These are phyloP conservation scores for Pigoraptor vietnamica DNA, from an alignment of 78 protist genomes.

Conservation along the genomic window DNA sequence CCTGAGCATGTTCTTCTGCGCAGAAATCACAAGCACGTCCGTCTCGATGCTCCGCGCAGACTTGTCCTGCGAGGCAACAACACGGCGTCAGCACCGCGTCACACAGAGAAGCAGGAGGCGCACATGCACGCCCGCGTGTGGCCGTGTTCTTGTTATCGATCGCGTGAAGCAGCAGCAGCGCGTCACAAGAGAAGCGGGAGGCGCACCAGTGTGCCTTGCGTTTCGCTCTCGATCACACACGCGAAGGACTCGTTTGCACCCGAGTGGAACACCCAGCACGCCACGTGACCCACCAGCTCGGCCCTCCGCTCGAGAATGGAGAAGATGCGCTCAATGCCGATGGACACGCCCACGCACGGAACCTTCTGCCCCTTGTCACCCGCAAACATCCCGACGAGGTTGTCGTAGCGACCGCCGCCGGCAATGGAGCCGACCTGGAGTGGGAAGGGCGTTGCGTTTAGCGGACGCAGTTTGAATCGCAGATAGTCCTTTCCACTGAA, in stretches of 20 bases:
- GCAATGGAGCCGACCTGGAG: conserved; percentile 75
- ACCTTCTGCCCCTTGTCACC: conserved; percentile 27
- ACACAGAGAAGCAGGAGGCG: neutral
- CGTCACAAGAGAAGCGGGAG: too few relatives aligned
- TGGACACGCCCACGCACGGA: conserved; percentile 86
- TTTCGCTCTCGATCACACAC: too few relatives aligned
- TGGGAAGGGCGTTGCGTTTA: neutral
- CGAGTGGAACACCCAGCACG: too few relatives aligned
- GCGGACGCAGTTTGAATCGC: too few relatives aligned
- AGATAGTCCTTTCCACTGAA: neutral
- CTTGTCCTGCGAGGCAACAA: neutral
- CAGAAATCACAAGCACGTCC: conserved; percentile 45
- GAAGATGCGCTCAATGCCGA: conserved; percentile 91
- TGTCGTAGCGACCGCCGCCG: conserved; percentile 95
- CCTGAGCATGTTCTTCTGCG: conserved; percentile 27
- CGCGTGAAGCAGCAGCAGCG: too few relatives aligned
- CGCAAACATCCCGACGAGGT: conserved; percentile 81
- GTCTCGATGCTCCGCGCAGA: conserved; percentile 31
- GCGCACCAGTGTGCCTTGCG: too few relatives aligned
- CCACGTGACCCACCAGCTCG: neutral
- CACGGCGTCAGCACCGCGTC: neutral
- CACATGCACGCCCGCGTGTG: too few relatives aligned
- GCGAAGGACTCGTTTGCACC: too few relatives aligned
- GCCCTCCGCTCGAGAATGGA: conserved; percentile 46
- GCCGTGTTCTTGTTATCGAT: too few relatives aligned